These are phyloP conservation scores for Alternaria brassicicola DNA, from an alignment of 2,329 filamentous ascomycete species.

Conservation along the genomic window DNA sequence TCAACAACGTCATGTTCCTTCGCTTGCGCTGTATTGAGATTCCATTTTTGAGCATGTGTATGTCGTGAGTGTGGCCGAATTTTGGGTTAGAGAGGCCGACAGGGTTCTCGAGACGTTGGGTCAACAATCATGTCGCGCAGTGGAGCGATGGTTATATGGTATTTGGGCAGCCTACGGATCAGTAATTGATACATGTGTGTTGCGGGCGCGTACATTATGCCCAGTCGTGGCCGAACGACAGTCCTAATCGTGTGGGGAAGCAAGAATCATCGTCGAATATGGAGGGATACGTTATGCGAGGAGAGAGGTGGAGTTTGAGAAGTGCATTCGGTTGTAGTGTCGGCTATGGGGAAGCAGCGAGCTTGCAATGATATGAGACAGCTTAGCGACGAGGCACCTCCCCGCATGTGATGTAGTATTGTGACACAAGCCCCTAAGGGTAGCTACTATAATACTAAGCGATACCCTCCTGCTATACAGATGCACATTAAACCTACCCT, in stretches of 20 bases:
- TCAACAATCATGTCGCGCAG: not conserved
- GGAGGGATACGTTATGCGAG: too few species aligned
- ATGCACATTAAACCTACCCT: not conserved
- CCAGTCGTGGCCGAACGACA: too few species aligned
- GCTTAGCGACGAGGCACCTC: too few species aligned
- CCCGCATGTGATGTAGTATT: not conserved
- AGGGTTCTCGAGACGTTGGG: not conserved
- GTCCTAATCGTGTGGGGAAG: too few species aligned
- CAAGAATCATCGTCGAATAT: too few species aligned
- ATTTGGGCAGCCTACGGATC: not conserved
- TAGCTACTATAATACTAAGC: not conserved
- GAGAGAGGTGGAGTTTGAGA: too few species aligned
- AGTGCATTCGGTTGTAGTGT: too few species aligned
- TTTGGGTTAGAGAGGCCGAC: not conserved
- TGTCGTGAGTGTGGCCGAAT: not conserved
- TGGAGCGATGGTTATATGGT: not conserved
- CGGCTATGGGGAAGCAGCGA: too few species aligned
- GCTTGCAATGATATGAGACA: too few species aligned
- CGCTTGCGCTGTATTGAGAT: not conserved
- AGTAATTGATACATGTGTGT: not conserved
- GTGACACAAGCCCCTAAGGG: not conserved
- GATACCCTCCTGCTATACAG: not conserved
- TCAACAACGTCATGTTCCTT: not conserved
- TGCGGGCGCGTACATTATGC: too few species aligned
- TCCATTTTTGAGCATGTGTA: not conserved